Percentiles rank a stretch among this genome's conserved stretches.
Evolutionary conservation across 306 rosid genomes (phyloP).

Genomic region (Cicer pinnatifidum): DNA sequence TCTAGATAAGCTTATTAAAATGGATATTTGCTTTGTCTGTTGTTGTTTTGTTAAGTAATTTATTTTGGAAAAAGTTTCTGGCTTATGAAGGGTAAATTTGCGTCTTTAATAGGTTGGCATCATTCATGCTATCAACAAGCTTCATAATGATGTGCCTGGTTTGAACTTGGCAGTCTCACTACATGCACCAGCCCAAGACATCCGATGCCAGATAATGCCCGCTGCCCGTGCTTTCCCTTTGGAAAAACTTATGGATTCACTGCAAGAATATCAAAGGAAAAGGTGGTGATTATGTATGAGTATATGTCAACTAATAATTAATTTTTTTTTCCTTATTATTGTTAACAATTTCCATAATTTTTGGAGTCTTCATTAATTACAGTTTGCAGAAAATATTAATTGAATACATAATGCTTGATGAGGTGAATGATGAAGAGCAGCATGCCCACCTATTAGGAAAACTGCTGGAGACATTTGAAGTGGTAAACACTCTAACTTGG

Average conservation of each 20-base stretch:
- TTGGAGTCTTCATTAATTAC: constrained; percentile 36
- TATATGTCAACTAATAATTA: neutral
- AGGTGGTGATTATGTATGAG: constrained; percentile 50
- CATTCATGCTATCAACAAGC: constrained; percentile 86
- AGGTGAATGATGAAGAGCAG: constrained; percentile 88
- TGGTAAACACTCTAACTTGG: constrained; percentile 59
- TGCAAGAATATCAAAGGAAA: constrained; percentile 78
- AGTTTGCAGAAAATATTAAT: constrained; percentile 91
- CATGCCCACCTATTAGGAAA: constrained; percentile 91
- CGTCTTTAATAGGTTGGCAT: constrained; percentile 75
- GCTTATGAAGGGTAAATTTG: constrained; percentile 41
- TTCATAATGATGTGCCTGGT: constrained; percentile 87
- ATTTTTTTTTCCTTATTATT: neutral
- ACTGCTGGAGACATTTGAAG: constrained; percentile 80
- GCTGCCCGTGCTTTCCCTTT: constrained; percentile 97
- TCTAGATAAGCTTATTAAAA: neutral
- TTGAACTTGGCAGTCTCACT: constrained; percentile 94
- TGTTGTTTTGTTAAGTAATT: constrained; percentile 11
- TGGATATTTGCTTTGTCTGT: constrained; percentile 3
- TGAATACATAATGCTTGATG: constrained; percentile 97
- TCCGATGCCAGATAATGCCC: constrained; percentile 98
- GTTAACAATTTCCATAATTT: constrained; percentile 18
- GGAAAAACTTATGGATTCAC: constrained; percentile 81
- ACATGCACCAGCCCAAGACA: constrained; percentile 92
- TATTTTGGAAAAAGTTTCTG: constrained; percentile 7